Conservation (phyloP, 805 yeast genomes). For the Debaryomyces hansenii region DNA sequence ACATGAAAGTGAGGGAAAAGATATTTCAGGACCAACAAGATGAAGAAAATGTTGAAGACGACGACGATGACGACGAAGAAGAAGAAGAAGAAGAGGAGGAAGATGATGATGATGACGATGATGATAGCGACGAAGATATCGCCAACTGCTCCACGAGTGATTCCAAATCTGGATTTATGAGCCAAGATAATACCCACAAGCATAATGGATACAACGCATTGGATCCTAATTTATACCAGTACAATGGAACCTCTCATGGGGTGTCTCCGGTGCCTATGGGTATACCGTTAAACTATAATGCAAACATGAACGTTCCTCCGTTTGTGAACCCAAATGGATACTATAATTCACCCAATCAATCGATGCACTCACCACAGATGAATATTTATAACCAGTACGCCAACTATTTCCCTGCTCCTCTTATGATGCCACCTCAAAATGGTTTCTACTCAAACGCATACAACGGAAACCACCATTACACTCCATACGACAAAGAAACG, state of each 20-base stretch:
- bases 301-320: background rate
- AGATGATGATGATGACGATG: conserved; percentile 1
- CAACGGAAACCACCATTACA: background rate
- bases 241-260: background rate
- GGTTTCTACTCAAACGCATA: conserved; percentile 3
- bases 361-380: background rate
- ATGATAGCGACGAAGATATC: background rate
- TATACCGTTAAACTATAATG: conserved; percentile 2
- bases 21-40: conserved; percentile 17
- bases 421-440: conserved; percentile 1
- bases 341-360: background rate
- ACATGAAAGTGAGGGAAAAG: conserved; percentile 37
- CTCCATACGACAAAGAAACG: conserved; percentile 24
- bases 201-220: background rate
- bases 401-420: conserved; percentile 4
- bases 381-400: background rate
- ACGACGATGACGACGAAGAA: conserved; percentile 7
- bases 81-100: conserved; percentile 5
- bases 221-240: background rate
- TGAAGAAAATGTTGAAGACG: conserved; percentile 9
- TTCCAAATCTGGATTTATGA: background rate
- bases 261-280: conserved; percentile 1
- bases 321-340: background rate
- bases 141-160: background rate
- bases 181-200: background rate